Evolutionary conservation across 148 eudicot species (phyloP).

Genomic region (Camellia japonica): DNA sequence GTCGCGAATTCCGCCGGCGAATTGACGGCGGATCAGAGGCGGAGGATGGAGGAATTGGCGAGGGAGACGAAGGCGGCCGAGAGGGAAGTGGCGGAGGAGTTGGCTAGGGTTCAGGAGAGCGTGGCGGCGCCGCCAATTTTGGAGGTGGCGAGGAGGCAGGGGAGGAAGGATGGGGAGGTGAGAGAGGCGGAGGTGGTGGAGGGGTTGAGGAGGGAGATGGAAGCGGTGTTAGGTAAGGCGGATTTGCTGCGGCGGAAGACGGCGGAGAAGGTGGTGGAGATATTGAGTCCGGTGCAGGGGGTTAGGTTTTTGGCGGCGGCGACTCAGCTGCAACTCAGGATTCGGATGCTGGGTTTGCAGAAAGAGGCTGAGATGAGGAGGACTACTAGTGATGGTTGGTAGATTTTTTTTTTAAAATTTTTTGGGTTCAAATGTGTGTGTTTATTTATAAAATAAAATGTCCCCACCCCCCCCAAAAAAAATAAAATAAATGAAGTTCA

Average conservation of each 20-base stretch:
- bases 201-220: constrained; percentile 22
- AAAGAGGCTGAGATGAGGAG: neutral
- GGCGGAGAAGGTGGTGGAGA: constrained; percentile 35
- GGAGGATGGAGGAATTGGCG: constrained; percentile 19
- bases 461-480: no score
- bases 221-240: constrained; percentile 32
- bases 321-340: constrained; percentile 27
- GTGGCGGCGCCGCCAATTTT: constrained; percentile 32
- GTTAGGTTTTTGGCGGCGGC: constrained; percentile 35
- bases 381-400: neutral
- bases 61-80: constrained; percentile 35
- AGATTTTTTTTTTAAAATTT: no score
- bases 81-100: constrained; percentile 23
- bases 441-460: no score
- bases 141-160: constrained; percentile 16
- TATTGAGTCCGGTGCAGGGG: constrained; percentile 33
- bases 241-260: constrained; percentile 36
- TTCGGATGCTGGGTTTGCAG: constrained; percentile 18
- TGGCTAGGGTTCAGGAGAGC: constrained; percentile 51
- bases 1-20: neutral
- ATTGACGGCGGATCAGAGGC: neutral
- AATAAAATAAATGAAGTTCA: no score
- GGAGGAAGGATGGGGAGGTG: constrained; percentile 10
- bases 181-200: constrained; percentile 15
- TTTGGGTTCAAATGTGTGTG: no score